These are phyloP conservation scores for Thelonectria olida DNA, from an alignment of 2,329 filamentous ascomycete genomes.

Conservation along the genomic window DNA sequence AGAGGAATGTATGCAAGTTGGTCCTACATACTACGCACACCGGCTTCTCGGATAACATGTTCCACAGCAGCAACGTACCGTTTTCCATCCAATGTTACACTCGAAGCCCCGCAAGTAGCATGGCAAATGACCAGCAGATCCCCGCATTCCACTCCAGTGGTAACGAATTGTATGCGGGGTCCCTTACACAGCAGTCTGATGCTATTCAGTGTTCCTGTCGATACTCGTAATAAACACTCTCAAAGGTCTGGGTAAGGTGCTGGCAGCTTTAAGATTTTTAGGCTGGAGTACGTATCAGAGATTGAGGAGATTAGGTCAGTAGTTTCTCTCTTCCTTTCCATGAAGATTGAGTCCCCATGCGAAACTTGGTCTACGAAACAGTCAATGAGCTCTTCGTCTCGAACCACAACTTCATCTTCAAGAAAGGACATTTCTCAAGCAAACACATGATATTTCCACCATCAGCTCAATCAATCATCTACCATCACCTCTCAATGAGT, in stretches of 20 bases:
- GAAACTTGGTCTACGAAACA: too few species aligned
- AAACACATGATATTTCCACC: too few species aligned
- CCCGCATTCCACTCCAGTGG: not conserved
- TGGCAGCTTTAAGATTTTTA: not conserved
- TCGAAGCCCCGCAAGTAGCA: not conserved
- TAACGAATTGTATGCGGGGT: not conserved
- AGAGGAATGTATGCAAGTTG: conserved; percentile 10
- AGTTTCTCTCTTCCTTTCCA: too few species aligned
- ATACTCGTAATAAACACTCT: not conserved
- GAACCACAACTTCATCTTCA: too few species aligned
- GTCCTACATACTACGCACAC: not conserved
- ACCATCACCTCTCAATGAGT: not conserved
- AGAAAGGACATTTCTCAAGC: too few species aligned
- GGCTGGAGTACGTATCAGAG: too few species aligned
- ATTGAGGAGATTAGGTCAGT: too few species aligned
- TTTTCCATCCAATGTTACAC: not conserved
- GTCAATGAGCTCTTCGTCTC: too few species aligned
- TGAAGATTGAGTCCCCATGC: too few species aligned
- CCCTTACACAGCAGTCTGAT: not conserved
- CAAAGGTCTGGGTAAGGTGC: not conserved
- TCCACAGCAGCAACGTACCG: conserved; percentile 7
- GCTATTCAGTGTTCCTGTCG: not conserved
- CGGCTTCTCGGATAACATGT: conserved; percentile 8
- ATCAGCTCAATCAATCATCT: too few species aligned
- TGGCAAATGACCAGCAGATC: not conserved